phyloP scores from a whole-genome alignment of 2,329 filamentous ascomycete genomes.

The Diaporthe amygdali region DNA sequence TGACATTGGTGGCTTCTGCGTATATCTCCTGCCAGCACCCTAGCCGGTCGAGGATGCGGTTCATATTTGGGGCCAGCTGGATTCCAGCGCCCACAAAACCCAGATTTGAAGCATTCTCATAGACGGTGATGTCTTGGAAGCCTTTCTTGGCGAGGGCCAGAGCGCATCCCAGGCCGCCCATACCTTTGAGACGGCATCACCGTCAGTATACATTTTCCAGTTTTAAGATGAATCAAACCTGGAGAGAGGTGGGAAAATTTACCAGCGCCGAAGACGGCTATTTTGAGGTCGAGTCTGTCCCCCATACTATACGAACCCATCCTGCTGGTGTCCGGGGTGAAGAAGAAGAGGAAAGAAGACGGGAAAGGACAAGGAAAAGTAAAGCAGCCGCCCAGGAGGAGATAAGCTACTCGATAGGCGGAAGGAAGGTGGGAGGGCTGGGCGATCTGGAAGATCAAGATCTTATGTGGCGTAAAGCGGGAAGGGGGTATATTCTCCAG shows the following conservation, averaged over 20 bases:
- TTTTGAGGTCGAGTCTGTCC: conserved; percentile 32
- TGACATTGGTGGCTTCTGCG: conserved; percentile 72
- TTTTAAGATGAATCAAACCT: not conserved
- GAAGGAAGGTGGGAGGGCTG: not conserved
- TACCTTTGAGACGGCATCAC: conserved; percentile 54
- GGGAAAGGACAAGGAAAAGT: not conserved
- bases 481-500: not conserved
- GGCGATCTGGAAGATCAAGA: conserved; percentile 11
- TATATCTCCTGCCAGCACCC: conserved; percentile 76
- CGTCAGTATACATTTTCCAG: not conserved
- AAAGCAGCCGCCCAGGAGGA: not conserved
- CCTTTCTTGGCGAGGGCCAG: conserved; percentile 78
- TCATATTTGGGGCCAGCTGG: conserved; percentile 83
- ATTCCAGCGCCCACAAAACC: conserved; percentile 87
- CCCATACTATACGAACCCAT: conserved; percentile 13
- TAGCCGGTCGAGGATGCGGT: conserved; percentile 73
- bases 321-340: not conserved
- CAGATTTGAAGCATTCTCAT: conserved; percentile 73
- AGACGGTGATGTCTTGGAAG: conserved; percentile 76
- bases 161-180: conserved; percentile 77
- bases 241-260: not conserved
- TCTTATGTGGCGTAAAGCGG: conserved; percentile 3
- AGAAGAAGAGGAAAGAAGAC: not conserved
- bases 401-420: not conserved
- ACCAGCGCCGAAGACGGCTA: conserved; percentile 40